Evolutionary conservation across 2,329 filamentous ascomycete genomes (phyloP).

Genomic region (Apiospora phragmitis): DNA sequence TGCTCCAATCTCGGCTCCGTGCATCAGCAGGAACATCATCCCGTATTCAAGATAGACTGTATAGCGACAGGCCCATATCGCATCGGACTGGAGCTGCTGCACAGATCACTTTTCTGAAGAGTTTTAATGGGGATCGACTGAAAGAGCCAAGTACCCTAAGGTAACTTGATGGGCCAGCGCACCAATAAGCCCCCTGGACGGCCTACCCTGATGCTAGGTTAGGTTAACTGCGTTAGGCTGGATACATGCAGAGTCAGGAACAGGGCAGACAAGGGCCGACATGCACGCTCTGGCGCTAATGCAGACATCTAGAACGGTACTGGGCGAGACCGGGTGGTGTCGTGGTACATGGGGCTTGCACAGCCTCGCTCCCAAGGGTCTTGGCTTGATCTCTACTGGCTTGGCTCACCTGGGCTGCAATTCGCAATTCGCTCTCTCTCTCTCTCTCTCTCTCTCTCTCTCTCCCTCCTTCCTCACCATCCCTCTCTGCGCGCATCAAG

Average conservation of each 20-base stretch:
- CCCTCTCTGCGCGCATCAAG: neutral
- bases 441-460: neutral
- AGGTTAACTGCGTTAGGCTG: neutral
- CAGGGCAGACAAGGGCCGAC: neutral
- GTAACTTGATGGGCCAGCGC: neutral
- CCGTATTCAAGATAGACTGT: neutral
- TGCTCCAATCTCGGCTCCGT: neutral
- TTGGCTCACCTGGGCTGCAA: neutral
- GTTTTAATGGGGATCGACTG: neutral
- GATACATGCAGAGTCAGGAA: neutral
- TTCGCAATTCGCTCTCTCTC: neutral
- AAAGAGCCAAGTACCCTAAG: neutral
- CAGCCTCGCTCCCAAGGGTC: neutral
- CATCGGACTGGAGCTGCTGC: neutral
- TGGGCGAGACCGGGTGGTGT: neutral
- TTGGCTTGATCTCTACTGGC: neutral
- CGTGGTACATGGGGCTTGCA: conserved; percentile 3
- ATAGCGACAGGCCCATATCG: neutral
- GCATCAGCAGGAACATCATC: neutral
- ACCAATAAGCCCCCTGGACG: neutral
- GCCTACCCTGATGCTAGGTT: neutral
- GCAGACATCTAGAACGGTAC: conserved; percentile 2
- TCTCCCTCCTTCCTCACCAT: neutral
- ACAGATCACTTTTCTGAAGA: neutral
- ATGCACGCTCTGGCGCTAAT: conserved; percentile 8